Conservation (phyloP, 2,329 filamentous ascomycete genomes). For the Fusarium sp. region DNA sequence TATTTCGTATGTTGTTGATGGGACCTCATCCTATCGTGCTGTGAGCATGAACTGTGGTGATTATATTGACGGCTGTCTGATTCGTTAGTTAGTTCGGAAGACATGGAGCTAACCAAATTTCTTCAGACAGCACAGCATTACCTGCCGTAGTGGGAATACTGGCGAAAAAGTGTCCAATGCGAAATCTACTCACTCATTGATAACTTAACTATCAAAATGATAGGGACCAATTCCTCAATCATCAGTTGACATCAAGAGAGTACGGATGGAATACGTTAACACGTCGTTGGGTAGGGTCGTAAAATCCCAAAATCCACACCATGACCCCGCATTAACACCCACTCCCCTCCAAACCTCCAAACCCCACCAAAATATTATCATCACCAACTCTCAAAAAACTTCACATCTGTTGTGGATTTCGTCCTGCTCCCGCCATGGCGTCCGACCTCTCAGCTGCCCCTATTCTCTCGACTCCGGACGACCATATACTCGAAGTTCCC, state of each 20-base stretch:
- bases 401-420: neutral
- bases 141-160: no score
- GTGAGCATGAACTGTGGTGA: neutral
- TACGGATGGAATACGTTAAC: no score
- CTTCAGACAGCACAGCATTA: neutral
- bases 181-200: no score
- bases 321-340: slow-evolving; percentile 48
- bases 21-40: neutral
- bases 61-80: slow-evolving; percentile 20
- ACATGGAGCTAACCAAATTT: neutral
- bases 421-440: slow-evolving; percentile 51
- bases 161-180: no score
- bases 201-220: no score
- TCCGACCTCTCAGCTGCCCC: slow-evolving; percentile 64
- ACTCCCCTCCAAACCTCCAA: slow-evolving; percentile 25
- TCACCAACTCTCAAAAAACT: slow-evolving; percentile 18
- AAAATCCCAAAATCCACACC: neutral
- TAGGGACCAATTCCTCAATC: no score
- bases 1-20: neutral
- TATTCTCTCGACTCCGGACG: slow-evolving; percentile 72
- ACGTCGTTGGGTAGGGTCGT: neutral
- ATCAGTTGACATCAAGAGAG: no score
- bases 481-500: slow-evolving; percentile 66
- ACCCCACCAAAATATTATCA: slow-evolving; percentile 40
- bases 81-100: slow-evolving; percentile 4